Evolutionary conservation across 306 rosid genomes (phyloP).

Genomic region (Sicyos baderoa): DNA sequence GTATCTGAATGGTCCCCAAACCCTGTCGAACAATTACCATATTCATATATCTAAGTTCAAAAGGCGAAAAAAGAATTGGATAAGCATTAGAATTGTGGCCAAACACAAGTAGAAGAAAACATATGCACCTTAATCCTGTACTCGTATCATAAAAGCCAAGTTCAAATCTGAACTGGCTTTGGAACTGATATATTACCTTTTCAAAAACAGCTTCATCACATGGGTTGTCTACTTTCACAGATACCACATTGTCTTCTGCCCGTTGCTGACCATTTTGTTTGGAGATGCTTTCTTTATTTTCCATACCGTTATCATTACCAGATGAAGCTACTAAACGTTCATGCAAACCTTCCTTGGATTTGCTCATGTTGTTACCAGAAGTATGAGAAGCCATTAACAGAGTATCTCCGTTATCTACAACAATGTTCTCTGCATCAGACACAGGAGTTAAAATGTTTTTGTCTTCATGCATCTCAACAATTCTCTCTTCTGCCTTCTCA

Average conservation of each 20-base stretch:
- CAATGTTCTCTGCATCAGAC: conserved; percentile 32
- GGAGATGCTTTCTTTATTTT: conserved; percentile 33
- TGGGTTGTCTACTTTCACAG: conserved; percentile 31
- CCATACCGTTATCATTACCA: conserved; percentile 24
- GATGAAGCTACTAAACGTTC: conserved; percentile 28
- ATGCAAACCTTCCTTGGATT: conserved; percentile 35
- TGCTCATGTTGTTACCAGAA: conserved; percentile 31
- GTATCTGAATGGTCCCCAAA: conserved; percentile 72
- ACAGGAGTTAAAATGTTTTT: conserved; percentile 32
- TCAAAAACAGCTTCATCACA: conserved; percentile 44
- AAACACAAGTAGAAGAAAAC: conserved; percentile 12
- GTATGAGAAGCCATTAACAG: conserved; percentile 31
- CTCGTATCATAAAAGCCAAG: not conserved
- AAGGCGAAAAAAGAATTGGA: not conserved
- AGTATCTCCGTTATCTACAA: conserved; percentile 32
- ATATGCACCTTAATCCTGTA: not conserved
- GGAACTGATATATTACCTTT: conserved; percentile 42
- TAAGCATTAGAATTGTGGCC: not conserved
- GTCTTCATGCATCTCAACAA: conserved; percentile 70
- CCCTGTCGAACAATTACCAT: conserved; percentile 50
- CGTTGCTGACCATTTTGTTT: conserved; percentile 34
- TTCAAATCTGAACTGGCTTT: conserved; percentile 13
- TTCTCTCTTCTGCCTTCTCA: conserved; percentile 45
- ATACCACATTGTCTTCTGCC: conserved; percentile 30
- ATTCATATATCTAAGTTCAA: conserved; percentile 20